Evolutionary conservation across 2,329 filamentous ascomycete genomes (phyloP).

Genomic region (Trichophyton rubrum): DNA sequence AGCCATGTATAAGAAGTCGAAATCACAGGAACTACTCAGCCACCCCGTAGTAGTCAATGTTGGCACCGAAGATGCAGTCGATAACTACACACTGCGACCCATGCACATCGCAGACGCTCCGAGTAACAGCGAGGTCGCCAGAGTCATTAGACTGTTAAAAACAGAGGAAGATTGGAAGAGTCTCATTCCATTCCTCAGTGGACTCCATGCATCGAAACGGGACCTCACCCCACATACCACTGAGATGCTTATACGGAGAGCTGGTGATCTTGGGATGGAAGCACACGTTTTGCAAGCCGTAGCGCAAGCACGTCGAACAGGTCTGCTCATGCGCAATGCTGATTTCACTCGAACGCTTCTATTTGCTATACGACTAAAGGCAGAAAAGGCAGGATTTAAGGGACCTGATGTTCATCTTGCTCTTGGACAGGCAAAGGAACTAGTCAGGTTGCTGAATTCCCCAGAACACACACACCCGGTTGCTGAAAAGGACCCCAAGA

Average conservation of each 20-base stretch:
- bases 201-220: conserved; percentile 23
- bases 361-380: conserved; percentile 27
- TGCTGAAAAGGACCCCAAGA: conserved; percentile 24
- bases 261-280: conserved; percentile 25
- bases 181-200: conserved; percentile 30
- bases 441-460: conserved; percentile 26
- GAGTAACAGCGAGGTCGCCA: conserved; percentile 21
- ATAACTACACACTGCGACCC: conserved; percentile 28
- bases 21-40: conserved; percentile 25
- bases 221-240: conserved; percentile 17
- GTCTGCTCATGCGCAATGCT: conserved; percentile 23
- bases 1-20: conserved; percentile 29
- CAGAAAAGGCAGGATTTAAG: conserved; percentile 23
- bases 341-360: conserved; percentile 25
- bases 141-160: conserved; percentile 26
- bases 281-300: conserved; percentile 26
- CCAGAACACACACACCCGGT: conserved; percentile 21
- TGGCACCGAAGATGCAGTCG: conserved; percentile 21
- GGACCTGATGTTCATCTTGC: conserved; percentile 21
- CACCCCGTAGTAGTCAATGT: conserved; percentile 32
- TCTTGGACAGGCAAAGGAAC: conserved; percentile 23
- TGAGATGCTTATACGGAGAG: conserved; percentile 29
- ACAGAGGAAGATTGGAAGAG: conserved; percentile 31
- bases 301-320: conserved; percentile 25
- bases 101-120: conserved; percentile 25